Evolutionary conservation across 176 grass and related monocot genomes (phyloP).

Genomic region (Secale cereale): DNA sequence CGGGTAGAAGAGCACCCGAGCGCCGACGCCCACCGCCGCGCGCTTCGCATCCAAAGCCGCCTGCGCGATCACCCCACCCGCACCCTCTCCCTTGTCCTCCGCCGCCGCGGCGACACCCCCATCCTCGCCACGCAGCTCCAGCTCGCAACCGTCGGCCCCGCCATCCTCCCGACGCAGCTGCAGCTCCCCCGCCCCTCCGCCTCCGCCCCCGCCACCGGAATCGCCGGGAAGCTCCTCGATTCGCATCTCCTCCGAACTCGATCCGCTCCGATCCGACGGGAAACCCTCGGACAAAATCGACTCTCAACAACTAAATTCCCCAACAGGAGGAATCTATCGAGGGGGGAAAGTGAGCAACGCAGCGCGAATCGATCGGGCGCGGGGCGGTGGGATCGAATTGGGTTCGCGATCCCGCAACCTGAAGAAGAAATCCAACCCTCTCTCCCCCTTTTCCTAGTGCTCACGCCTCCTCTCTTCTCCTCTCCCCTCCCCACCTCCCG

Average conservation of each 20-base stretch:
- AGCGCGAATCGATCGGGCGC: not conserved
- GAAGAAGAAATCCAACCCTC: conserved; percentile 20
- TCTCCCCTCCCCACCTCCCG: not conserved
- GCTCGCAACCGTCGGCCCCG: not conserved
- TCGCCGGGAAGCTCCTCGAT: conserved; percentile 62
- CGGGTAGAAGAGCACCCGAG: conserved; percentile 91
- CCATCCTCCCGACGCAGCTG: conserved; percentile 13
- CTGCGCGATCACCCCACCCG: conserved; percentile 20
- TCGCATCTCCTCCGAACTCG: conserved; percentile 40
- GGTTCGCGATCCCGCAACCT: conserved; percentile 16
- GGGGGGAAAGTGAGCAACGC: not conserved
- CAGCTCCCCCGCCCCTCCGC: not conserved
- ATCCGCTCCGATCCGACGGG: conserved; percentile 17
- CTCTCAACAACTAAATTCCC: not conserved
- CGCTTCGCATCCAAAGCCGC: conserved; percentile 61
- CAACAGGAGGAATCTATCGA: not conserved
- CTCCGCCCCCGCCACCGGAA: conserved; percentile 8
- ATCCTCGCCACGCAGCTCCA: not conserved
- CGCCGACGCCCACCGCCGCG: conserved; percentile 73
- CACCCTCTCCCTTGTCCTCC: not conserved
- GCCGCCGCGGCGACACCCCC: not conserved
- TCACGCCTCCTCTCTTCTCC: conserved; percentile 32
- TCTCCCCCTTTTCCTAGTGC: conserved; percentile 20
- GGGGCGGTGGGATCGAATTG: conserved; percentile 15
- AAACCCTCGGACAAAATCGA: not conserved